Base-by-base conservation (phyloP, 768 basidiomycete species). In the Boletus vinaceobasis region DNA sequence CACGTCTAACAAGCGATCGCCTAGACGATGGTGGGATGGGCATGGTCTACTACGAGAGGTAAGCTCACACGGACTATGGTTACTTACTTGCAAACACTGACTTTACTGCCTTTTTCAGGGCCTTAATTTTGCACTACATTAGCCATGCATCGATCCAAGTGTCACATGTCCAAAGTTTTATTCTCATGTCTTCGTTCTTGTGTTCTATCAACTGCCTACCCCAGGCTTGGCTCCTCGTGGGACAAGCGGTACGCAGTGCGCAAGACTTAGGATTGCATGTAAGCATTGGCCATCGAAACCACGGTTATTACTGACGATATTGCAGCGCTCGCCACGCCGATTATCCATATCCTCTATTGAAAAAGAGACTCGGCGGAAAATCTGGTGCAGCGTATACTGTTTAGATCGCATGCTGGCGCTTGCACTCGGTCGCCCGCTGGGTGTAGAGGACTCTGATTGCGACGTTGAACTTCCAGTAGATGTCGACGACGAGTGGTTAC, bases 361-460 rank as follows among this genome's bases (percentile, higher is more conserved):
- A 70, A 95, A 93, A 71, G 91, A 95, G 71, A 90, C 90, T 0
- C 83, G 92, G 31, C 79, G 87, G 58, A 93, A 94, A 73, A 87
- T 94, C 48, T 95, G 93, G 93, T 95, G 93, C 91, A 85, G 88
- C 40, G 90, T 94, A 27, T 96, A 96, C 65, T 86, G 85, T 26
- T 76, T 96, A 47, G 93, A 90, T 70, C 86, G 92, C 47, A 93
- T 94, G 90, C 86, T 96, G 19, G 93, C 93, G 23, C 83, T 95
- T 49, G 87, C 92, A 14, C 78, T 96, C 14, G 93, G 93, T 44
- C 82, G 93, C 10, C 93, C 93, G 3, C 80, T 95, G 52, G 93
- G 91, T 27, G 78, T 93, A 58, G 90, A 93, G 62, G 93, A 96
- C 71, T 77, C 85, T 11, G 93, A 96, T 68, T 93, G 93, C 63